phyloP scores from a whole-genome alignment of 2,329 filamentous ascomycete species.

The Leptographium wingfieldii region DNA sequence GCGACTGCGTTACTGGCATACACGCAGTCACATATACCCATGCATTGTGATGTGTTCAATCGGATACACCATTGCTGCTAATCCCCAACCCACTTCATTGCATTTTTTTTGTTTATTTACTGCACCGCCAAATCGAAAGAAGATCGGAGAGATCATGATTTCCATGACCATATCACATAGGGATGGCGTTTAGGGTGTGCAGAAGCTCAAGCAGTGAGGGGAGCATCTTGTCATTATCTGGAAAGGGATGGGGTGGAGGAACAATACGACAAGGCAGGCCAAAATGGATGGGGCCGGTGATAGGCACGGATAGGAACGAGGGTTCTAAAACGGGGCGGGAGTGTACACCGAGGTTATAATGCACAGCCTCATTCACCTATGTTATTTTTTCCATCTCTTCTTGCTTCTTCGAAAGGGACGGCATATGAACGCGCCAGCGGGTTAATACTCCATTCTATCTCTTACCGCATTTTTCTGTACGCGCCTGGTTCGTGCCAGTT shows the following conservation, averaged over 20 bases:
- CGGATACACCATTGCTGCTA: not conserved
- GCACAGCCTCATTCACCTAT: not conserved
- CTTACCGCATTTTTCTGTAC: not conserved
- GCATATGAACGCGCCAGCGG: not conserved
- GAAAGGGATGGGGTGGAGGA: not conserved
- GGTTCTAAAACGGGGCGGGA: not conserved
- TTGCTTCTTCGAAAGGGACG: not conserved
- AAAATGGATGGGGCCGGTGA: not conserved
- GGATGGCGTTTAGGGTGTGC: conserved; percentile 2
- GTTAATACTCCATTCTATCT: not conserved
- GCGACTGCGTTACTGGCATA: not conserved
- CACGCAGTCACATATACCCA: conserved; percentile 3
- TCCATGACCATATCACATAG: conserved; percentile 4
- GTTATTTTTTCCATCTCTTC: not conserved
- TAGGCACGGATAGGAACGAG: not conserved
- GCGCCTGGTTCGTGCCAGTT: not conserved
- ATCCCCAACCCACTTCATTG: not conserved
- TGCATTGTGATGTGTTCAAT: not conserved
- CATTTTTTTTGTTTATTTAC: conserved; percentile 1
- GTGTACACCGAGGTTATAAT: not conserved
- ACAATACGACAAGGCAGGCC: not conserved
- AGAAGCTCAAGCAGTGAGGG: not conserved
- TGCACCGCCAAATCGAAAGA: not conserved
- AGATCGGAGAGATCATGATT: not conserved
- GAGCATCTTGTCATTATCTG: not conserved